Conservation (phyloP, 805 yeast species). For the Yamadazyma philogaea region DNA sequence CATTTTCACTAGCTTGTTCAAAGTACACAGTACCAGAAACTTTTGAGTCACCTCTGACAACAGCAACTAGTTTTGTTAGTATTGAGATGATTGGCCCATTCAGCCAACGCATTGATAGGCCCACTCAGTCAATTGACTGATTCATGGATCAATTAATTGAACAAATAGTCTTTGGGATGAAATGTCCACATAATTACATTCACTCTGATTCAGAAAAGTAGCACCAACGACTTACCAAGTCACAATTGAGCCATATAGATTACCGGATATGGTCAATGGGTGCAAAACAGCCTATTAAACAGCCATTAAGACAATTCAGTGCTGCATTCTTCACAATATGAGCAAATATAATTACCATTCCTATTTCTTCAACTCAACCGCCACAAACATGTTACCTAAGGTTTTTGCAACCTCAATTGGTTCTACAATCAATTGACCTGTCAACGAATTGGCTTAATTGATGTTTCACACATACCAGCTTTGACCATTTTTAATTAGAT, state of each 20-base stretch:
- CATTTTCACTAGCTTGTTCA: conserved; percentile 75
- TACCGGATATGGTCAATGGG: background rate
- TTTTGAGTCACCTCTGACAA: conserved; percentile 90
- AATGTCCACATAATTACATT: too few species aligned
- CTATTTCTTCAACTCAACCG: background rate
- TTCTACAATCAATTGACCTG: background rate
- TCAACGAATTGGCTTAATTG: conserved; percentile 2
- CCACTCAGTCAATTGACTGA: background rate
- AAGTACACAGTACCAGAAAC: conserved; percentile 86
- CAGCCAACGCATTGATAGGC: too few species aligned
- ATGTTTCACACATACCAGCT: conserved; percentile 51
- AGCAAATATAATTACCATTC: conserved; percentile 5
- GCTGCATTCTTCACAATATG: conserved; percentile 2
- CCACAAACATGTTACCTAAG: background rate
- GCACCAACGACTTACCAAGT: background rate
- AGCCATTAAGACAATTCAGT: too few species aligned
- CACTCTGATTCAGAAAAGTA: background rate
- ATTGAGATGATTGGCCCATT: too few species aligned
- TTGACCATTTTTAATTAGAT: conserved; percentile 44
- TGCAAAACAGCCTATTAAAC: background rate
- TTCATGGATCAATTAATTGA: too few species aligned
- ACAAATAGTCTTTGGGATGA: too few species aligned
- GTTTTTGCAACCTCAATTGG: background rate
- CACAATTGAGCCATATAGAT: background rate
- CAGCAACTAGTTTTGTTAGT: conserved; percentile 61